These are phyloP conservation scores for Castanea mollissima DNA, from an alignment of 306 rosid genomes.

Conservation along the genomic window DNA sequence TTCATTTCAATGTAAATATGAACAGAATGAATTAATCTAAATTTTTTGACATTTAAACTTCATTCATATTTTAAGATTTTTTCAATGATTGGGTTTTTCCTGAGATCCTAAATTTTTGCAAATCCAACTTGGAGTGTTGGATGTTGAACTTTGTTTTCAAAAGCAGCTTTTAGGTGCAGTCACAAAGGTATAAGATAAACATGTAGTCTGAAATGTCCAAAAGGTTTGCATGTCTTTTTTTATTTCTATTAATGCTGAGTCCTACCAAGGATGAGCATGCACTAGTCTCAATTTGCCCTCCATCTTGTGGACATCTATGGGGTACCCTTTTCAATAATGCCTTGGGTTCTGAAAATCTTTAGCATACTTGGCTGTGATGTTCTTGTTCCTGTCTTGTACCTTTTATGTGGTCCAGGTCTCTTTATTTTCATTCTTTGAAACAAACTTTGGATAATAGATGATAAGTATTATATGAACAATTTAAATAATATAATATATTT, in stretches of 20 bases:
- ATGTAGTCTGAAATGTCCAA: not conserved
- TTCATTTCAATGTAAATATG: not conserved
- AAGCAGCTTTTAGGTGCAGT: not conserved
- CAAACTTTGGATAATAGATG: not conserved
- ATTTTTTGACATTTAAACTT: not conserved
- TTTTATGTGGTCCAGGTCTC: not conserved
- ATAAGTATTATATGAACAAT: not conserved
- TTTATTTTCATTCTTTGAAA: not conserved
- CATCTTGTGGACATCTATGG: not conserved
- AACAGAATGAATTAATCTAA: not conserved
- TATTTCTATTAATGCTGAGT: not conserved
- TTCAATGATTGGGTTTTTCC: not conserved
- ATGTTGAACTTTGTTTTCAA: not conserved
- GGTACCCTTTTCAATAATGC: not conserved
- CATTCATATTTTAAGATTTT: not conserved
- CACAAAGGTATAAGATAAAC: not conserved
- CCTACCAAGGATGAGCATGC: not conserved
- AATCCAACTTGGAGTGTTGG: not conserved
- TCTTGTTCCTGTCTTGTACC: not conserved
- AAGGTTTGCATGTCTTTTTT: not conserved
- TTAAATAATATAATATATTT: not conserved
- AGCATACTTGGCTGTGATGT: not conserved
- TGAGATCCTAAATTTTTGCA: not conserved
- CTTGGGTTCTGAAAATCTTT: not conserved
- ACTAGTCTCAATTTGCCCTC: not conserved